phyloP scores from a whole-genome alignment of 805 yeast species.

The Barnettozyma sucrosica region DNA sequence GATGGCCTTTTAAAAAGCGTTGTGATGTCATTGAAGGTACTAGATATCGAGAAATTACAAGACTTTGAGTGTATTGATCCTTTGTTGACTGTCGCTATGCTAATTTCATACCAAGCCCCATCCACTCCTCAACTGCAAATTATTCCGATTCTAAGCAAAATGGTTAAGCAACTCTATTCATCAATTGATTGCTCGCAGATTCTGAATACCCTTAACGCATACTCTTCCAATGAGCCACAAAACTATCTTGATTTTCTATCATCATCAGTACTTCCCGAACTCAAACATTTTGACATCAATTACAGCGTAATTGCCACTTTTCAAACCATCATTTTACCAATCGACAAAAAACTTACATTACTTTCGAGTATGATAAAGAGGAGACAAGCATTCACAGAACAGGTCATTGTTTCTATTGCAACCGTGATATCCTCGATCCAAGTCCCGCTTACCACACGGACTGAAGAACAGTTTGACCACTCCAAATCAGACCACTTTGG shows the following conservation, averaged over 20 bases:
- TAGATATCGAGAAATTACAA: constrained; percentile 1
- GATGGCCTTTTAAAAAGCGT: constrained; percentile 10
- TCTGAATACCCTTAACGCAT: constrained; percentile 4
- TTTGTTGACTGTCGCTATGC: constrained; percentile 7
- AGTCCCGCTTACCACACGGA: constrained; percentile 7
- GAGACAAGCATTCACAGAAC: background rate
- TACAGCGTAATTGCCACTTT: background rate
- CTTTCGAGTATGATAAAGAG: constrained; percentile 3
- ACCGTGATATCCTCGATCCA: constrained; percentile 7
- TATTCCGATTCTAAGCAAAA: constrained; percentile 4
- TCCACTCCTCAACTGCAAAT: background rate
- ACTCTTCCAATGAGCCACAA: background rate
- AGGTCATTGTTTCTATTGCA: constrained; percentile 4
- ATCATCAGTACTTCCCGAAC: constrained; percentile 3
- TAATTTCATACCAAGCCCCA: background rate
- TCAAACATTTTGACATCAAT: constrained; percentile 4
- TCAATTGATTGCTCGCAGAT: background rate
- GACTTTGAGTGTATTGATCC: constrained; percentile 2
- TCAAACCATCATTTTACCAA: background rate
- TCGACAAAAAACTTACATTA: constrained; percentile 2
- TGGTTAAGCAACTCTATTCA: background rate
- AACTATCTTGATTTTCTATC: constrained; percentile 7
- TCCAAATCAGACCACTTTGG: background rate
- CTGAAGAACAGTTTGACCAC: constrained; percentile 5
- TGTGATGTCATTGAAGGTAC: constrained; percentile 3